phyloP scores from a whole-genome alignment of 345 rosid genomes.

The Pugionium dolabratum region DNA sequence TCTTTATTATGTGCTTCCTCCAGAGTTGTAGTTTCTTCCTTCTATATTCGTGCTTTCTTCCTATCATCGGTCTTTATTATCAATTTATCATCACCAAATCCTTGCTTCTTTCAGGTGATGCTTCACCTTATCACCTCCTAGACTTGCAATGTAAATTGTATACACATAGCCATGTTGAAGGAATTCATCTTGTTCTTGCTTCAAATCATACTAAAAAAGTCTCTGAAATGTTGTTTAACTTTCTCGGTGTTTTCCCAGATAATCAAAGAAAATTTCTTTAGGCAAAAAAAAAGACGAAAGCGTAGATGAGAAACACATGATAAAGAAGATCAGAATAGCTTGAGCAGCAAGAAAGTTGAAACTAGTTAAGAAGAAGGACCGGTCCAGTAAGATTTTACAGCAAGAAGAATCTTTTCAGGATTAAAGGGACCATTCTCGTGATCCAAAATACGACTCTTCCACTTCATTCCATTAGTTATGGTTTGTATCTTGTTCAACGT shows the following conservation, averaged over 20 bases:
- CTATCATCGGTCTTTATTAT: too few relatives aligned
- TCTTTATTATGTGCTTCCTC: too few relatives aligned
- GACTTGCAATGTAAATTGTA: too few relatives aligned
- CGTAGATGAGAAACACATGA: slow-evolving; percentile 2
- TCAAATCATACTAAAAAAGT: too few relatives aligned
- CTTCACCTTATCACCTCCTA: too few relatives aligned
- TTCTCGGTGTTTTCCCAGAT: neutral
- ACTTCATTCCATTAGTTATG: slow-evolving; percentile 82
- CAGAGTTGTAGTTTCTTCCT: too few relatives aligned
- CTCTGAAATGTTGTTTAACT: too few relatives aligned
- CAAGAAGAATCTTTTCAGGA: slow-evolving; percentile 89
- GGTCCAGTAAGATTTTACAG: slow-evolving; percentile 90
- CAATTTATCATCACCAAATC: too few relatives aligned
- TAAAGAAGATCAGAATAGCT: neutral
- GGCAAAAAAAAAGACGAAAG: neutral
- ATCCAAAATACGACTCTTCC: slow-evolving; percentile 85
- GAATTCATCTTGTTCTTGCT: too few relatives aligned
- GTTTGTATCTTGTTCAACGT: slow-evolving; percentile 71
- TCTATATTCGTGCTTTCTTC: too few relatives aligned
- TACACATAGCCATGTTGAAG: too few relatives aligned
- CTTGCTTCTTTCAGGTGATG: too few relatives aligned
- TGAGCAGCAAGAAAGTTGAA: slow-evolving; percentile 17
- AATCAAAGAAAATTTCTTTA: slow-evolving; percentile 4
- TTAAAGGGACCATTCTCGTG: slow-evolving; percentile 97
- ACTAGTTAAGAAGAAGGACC: slow-evolving; percentile 45